Percentiles rank a stretch among this genome's conserved stretches.
phyloP scores from a whole-genome alignment of 345 rosid species.

The Salix dunnii region DNA sequence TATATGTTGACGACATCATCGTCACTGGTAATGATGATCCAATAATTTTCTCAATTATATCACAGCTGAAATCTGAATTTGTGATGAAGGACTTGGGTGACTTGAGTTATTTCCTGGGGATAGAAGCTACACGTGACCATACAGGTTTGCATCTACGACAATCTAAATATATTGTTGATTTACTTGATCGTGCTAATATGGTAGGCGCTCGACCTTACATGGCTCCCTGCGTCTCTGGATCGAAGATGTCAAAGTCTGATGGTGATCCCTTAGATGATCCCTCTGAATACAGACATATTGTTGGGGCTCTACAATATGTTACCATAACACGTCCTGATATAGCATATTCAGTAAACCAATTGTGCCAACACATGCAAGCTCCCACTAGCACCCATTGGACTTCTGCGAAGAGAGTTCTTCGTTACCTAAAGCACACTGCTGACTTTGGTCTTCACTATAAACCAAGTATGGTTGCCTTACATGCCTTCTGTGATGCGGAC shows the following conservation, averaged over 20 bases:
- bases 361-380: background rate
- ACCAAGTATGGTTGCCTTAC: background rate
- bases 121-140: no score
- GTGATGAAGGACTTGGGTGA: no score
- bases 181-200: background rate
- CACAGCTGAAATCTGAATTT: rapidly evolving
- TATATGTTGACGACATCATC: no score
- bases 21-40: no score
- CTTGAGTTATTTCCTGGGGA: no score
- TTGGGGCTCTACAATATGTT: background rate
- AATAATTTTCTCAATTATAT: no score
- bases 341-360: rapidly evolving
- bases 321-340: background rate
- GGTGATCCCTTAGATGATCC: background rate
- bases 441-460: background rate
- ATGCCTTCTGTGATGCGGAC: background rate
- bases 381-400: background rate
- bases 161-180: no score
- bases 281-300: background rate
- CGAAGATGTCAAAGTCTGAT: background rate
- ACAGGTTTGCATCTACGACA: no score
- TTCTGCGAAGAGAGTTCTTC: background rate
- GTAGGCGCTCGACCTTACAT: background rate
- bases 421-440: background rate
- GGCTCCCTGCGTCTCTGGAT: background rate